phyloP scores from a whole-genome alignment of 139 green algal genomes.

The Chlamydomonas urium region DNA sequence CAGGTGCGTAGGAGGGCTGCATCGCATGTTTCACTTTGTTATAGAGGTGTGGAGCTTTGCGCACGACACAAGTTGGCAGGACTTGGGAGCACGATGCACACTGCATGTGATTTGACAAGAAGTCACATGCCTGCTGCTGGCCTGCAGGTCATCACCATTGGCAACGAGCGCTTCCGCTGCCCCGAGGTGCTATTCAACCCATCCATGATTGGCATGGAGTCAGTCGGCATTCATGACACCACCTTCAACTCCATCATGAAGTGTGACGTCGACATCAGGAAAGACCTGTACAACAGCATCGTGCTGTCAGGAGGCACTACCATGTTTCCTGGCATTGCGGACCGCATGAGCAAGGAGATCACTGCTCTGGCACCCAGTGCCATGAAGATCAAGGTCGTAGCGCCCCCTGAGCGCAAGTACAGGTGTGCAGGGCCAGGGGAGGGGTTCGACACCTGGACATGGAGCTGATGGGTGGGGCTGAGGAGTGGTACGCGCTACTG shows the following conservation, averaged over 20 bases:
- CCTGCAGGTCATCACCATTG: conserved; percentile 95
- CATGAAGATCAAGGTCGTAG: conserved; percentile 96
- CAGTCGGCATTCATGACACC: conserved; percentile 90
- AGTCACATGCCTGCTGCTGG: too few species aligned
- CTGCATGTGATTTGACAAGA: too few species aligned
- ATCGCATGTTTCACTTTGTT: too few species aligned
- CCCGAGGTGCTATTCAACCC: conserved; percentile 97
- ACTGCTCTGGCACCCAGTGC: conserved; percentile 77
- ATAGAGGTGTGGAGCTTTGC: not conserved
- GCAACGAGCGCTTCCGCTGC: conserved; percentile 94
- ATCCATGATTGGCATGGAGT: conserved; percentile 84
- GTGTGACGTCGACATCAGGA: conserved; percentile 92
- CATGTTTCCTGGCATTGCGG: conserved; percentile 97
- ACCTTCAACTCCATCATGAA: conserved; percentile 99
- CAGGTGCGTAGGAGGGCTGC: too few species aligned
- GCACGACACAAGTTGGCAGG: too few species aligned
- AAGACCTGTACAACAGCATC: conserved; percentile 96
- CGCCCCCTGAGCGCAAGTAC: conserved; percentile 89
- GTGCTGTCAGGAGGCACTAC: conserved; percentile 91
- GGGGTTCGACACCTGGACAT: too few species aligned
- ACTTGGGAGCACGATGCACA: too few species aligned
- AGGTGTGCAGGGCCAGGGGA: too few species aligned
- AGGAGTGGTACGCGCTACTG: too few species aligned
- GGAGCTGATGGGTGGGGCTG: too few species aligned
- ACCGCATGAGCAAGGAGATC: conserved; percentile 98